Evolutionary conservation across 345 rosid species (phyloP).

Genomic region (Gossypium raimondii): DNA sequence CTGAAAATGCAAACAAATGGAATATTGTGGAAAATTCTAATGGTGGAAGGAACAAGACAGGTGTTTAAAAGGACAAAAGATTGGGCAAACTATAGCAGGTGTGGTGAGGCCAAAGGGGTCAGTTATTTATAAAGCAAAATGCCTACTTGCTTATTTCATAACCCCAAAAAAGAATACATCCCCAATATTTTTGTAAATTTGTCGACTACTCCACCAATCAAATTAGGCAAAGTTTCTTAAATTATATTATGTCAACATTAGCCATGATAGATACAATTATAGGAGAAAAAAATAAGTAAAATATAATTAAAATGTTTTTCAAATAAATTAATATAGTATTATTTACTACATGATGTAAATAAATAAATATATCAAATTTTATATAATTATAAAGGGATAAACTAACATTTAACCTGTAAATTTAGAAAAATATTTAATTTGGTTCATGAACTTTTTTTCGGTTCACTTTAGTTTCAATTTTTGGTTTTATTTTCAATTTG

Average conservation of each 20-base stretch:
- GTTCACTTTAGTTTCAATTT: too few relatives aligned
- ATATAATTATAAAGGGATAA: too few relatives aligned
- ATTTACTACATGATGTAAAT: too few relatives aligned
- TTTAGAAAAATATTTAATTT: too few relatives aligned
- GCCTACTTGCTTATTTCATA: constrained; percentile 1
- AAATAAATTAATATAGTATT: too few relatives aligned
- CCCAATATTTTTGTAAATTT: background rate
- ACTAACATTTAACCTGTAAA: too few relatives aligned
- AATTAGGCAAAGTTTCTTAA: background rate
- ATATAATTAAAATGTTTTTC: too few relatives aligned
- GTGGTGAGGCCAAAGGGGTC: background rate
- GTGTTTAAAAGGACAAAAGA: background rate
- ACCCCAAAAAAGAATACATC: background rate
- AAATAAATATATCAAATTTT: too few relatives aligned
- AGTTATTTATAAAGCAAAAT: background rate
- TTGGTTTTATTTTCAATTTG: too few relatives aligned
- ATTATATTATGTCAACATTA: background rate
- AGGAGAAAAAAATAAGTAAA: too few relatives aligned
- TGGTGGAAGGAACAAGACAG: background rate
- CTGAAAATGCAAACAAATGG: background rate
- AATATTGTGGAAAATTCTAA: background rate
- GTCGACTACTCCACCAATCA: background rate
- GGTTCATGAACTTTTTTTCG: too few relatives aligned
- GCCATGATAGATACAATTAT: too few relatives aligned
- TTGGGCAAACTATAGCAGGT: background rate